A percentile compares a stretch with the other conserved stretches of the same genome.
phyloP scores from a whole-genome alignment of 345 rosid genomes.

The Gossypium herbaceum region DNA sequence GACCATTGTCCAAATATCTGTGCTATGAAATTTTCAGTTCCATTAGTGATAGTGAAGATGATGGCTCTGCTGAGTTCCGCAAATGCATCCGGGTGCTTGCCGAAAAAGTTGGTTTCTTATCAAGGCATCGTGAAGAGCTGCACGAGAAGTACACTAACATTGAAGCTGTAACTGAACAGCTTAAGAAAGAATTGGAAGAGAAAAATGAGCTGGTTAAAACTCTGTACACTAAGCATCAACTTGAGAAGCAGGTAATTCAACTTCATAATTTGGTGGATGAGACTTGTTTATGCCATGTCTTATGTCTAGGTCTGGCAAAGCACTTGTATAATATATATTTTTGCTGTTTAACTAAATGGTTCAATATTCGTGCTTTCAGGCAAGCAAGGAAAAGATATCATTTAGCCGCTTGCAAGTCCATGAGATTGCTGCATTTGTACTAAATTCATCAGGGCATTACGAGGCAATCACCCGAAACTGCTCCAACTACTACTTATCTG shows the following conservation, averaged over 20 bases:
- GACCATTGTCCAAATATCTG: conserved; percentile 1
- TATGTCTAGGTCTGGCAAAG: neutral
- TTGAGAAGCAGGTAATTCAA: conserved; percentile 82
- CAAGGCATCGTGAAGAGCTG: conserved; percentile 68
- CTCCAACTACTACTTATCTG: conserved; percentile 73
- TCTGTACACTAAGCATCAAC: conserved; percentile 80
- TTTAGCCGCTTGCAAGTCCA: conserved; percentile 82
- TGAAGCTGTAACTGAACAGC: conserved; percentile 67
- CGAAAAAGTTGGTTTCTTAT: conserved; percentile 75
- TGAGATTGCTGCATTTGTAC: conserved; percentile 91
- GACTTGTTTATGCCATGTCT: neutral
- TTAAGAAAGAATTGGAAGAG: conserved; percentile 73
- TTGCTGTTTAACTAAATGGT: neutral
- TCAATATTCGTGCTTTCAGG: conserved; percentile 38
- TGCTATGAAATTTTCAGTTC: conserved; percentile 46
- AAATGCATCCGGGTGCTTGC: conserved; percentile 71
- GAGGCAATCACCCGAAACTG: conserved; percentile 79
- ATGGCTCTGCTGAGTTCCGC: conserved; percentile 61
- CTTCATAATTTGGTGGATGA: neutral
- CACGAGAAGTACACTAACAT: conserved; percentile 63
- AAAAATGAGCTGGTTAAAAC: conserved; percentile 76
- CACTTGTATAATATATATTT: neutral
- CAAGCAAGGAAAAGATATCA: conserved; percentile 88
- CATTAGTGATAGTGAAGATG: conserved; percentile 65
- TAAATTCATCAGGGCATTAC: conserved; percentile 67